A percentile compares a stretch with the other conserved stretches of the same genome.
Evolutionary conservation across 208 protist species (phyloP).

Genomic region (Spongospora subterranea): DNA sequence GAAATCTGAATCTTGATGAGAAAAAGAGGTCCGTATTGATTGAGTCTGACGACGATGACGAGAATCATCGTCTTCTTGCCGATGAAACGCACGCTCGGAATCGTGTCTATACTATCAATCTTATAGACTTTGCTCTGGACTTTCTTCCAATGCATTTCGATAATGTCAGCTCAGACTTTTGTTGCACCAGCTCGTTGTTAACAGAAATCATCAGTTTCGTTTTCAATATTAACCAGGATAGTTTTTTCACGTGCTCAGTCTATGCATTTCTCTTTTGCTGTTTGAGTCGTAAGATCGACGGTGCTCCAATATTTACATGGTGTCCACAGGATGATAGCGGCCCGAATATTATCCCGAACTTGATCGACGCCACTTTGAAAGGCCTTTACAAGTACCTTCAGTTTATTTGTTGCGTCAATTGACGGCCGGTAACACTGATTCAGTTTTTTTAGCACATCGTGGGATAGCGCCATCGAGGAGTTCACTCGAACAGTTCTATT

Average conservation of each 20-base stretch:
- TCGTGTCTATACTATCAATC: not conserved
- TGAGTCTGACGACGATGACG: not conserved
- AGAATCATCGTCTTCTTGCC: not conserved
- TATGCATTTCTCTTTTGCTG: no score
- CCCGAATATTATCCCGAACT: not conserved
- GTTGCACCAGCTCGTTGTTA: no score
- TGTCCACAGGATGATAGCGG: not conserved
- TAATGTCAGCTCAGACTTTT: not conserved
- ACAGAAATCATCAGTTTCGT: no score
- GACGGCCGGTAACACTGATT: not conserved
- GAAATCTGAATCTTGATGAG: not conserved
- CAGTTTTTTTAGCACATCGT: not conserved
- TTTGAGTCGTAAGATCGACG: not conserved
- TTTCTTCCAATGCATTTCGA: conserved; percentile 42
- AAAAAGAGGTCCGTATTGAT: not conserved
- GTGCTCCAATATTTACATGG: not conserved
- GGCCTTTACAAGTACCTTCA: conserved; percentile 14
- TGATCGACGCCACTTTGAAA: not conserved
- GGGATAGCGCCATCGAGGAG: not conserved
- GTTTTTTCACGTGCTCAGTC: no score
- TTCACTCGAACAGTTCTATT: not conserved
- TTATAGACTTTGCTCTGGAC: conserved; percentile 48
- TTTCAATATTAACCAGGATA: no score
- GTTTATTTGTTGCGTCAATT: no score
- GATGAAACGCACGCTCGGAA: not conserved